A percentile compares a stretch with the other conserved stretches of the same genome.
Evolutionary conservation across 768 basidiomycete genomes (phyloP).

Genomic region (Bullera alba): DNA sequence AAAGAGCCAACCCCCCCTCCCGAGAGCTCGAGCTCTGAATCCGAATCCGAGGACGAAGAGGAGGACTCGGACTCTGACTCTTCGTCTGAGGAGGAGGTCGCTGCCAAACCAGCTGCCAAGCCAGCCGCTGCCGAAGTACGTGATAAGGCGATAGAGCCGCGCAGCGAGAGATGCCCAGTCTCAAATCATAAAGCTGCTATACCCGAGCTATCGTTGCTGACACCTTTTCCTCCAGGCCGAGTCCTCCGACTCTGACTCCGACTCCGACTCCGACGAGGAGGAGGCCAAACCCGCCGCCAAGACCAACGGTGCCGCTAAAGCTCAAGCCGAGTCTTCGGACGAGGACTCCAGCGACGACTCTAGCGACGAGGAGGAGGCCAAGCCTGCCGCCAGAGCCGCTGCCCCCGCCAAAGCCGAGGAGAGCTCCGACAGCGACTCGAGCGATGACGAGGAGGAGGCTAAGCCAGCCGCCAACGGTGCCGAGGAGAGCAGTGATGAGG

Average conservation of each 20-base stretch:
- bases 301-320: background rate
- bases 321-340: conserved; percentile 10
- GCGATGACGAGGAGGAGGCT: conserved; percentile 26
- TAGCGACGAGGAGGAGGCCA: conserved; percentile 26
- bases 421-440: conserved; percentile 32
- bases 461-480: conserved; percentile 10
- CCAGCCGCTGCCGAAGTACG: conserved; percentile 5
- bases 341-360: conserved; percentile 11
- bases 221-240: no score
- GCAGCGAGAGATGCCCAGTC: no score
- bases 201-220: no score
- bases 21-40: conserved; percentile 24
- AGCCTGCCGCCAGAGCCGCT: conserved; percentile 19
- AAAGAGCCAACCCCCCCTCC: conserved; percentile 29
- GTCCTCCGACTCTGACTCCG: no score
- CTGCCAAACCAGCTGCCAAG: conserved; percentile 3
- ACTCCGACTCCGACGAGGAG: conserved; percentile 21
- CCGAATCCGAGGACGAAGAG: conserved; percentile 36
- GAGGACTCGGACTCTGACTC: conserved; percentile 16
- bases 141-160: no score
- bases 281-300: conserved; percentile 10
- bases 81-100: conserved; percentile 20
- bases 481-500: conserved; percentile 25
- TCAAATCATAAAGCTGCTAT: no score
- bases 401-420: conserved; percentile 38